phyloP scores from a whole-genome alignment of 176 grass and related monocot species.

The Otatea glauca region DNA sequence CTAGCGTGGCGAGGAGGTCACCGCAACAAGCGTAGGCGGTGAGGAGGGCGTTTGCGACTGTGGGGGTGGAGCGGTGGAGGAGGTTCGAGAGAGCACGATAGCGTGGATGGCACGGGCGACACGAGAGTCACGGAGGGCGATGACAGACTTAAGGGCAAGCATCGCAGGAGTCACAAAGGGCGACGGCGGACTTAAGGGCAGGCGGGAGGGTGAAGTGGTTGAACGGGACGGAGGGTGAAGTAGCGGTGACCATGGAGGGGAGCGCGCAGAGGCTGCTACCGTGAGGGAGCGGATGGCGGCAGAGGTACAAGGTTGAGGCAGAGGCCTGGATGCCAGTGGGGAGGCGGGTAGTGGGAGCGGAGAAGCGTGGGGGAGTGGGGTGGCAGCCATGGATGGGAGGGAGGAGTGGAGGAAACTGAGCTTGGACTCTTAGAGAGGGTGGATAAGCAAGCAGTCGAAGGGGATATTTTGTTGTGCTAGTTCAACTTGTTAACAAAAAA shows the following conservation, averaged over 20 bases:
- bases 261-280: constrained; percentile 47
- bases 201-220: constrained; percentile 68
- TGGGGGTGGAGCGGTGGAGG: constrained; percentile 32
- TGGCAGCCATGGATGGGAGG: constrained; percentile 27
- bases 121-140: constrained; percentile 43
- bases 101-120: constrained; percentile 54
- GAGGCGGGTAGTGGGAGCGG: too few species aligned
- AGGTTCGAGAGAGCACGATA: constrained; percentile 33
- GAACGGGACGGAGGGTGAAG: constrained; percentile 22
- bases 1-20: constrained; percentile 44
- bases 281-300: constrained; percentile 54
- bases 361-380: background rate
- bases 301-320: constrained; percentile 9
- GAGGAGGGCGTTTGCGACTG: constrained; percentile 43
- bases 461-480: too few species aligned
- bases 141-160: constrained; percentile 1
- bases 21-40: constrained; percentile 68
- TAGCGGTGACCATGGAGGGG: constrained; percentile 45
- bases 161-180: too few species aligned
- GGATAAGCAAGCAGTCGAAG: too few species aligned
- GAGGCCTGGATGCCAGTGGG: background rate
- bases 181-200: constrained; percentile 28
- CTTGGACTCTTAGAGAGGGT: too few species aligned
- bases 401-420: too few species aligned
- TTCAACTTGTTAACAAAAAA: too few species aligned